Base-by-base conservation (phyloP, 768 basidiomycete species). In the Psilocybe tampanensis region DNA sequence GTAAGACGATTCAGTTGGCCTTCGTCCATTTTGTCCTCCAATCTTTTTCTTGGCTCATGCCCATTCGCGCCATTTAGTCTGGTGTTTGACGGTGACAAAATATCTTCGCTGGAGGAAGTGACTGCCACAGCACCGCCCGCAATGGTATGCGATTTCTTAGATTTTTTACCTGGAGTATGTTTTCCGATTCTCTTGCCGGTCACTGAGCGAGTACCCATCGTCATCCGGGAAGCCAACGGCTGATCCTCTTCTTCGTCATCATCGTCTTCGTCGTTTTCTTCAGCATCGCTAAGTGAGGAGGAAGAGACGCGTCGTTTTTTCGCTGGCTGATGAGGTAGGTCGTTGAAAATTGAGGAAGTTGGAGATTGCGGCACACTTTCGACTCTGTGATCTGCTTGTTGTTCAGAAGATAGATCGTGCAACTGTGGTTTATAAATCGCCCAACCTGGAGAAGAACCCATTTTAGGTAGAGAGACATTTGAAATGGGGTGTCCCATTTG, bases 21-120 rank as follows among this genome's bases (percentile, higher is more conserved):
- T 64, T 90, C 90, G 47, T 92, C 88, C 80, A 93, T 83, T 68
- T 84, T 86, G 47, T 90, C 92, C 68, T 94, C 92, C 2, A 88
- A 69, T 66, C 90, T 92, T 59, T 90, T 75, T 60, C 79, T 80
- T 6, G 80, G 55, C 19, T 80, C 82, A 42, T 75, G 74, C 21
- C 78, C 75, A 49, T 79, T 80, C 2, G 72, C 64, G 19, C 81
- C 82, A 54, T 83, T 82, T 17, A 68, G 48, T 23, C 72, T 73
- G 1, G 74, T 73, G 57, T 76, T 70, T 22, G 73, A 72, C 43
- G 56, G 41, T 13, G 75, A 71, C 44, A 78, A 68, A 18, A 72
- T 78, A 0, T 69, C 73, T 8, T 60, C 56, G 34, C 47, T 43
- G 39, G 58, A 43, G 13, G 76, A 76, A 41, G 80, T 76, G 33